phyloP scores from a whole-genome alignment of 495 filamentous ascomycete genomes.

The Annulohypoxylon moriforme region DNA sequence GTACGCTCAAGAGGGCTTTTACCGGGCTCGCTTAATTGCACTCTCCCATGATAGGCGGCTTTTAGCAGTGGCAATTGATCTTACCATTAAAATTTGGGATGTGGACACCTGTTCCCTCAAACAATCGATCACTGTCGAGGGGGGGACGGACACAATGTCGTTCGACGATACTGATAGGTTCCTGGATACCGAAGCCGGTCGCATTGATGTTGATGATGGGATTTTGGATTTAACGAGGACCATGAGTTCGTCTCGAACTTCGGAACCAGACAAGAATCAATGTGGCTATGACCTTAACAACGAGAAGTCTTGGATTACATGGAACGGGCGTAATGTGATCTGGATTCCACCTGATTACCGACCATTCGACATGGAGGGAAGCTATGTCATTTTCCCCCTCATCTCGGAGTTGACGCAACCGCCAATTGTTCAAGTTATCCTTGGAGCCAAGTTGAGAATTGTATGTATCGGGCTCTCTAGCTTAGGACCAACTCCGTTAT shows the following conservation, averaged over 20 bases:
- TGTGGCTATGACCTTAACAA: background rate
- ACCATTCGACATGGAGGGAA: too few species aligned
- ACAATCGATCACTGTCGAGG: too few species aligned
- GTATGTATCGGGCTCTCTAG: background rate
- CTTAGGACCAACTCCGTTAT: background rate
- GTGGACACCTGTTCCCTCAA: too few species aligned
- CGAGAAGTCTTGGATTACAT: background rate
- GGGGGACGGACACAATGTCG: background rate
- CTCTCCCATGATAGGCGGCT: too few species aligned
- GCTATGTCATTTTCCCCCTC: too few species aligned
- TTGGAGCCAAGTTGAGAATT: too few species aligned
- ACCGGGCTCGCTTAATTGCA: too few species aligned
- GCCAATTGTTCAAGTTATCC: too few species aligned
- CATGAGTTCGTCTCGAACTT: background rate
- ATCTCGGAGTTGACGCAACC: too few species aligned
- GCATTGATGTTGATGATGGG: background rate
- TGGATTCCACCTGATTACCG: background rate
- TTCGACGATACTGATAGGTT: background rate
- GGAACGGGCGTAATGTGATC: background rate
- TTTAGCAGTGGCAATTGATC: too few species aligned
- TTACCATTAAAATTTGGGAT: too few species aligned
- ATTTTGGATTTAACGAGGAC: background rate
- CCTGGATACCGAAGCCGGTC: background rate
- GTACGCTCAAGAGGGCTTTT: too few species aligned
- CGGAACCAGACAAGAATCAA: background rate